These are phyloP conservation scores for Pyrenophora seminiperda DNA, from an alignment of 2,329 filamentous ascomycete genomes.

Conservation along the genomic window DNA sequence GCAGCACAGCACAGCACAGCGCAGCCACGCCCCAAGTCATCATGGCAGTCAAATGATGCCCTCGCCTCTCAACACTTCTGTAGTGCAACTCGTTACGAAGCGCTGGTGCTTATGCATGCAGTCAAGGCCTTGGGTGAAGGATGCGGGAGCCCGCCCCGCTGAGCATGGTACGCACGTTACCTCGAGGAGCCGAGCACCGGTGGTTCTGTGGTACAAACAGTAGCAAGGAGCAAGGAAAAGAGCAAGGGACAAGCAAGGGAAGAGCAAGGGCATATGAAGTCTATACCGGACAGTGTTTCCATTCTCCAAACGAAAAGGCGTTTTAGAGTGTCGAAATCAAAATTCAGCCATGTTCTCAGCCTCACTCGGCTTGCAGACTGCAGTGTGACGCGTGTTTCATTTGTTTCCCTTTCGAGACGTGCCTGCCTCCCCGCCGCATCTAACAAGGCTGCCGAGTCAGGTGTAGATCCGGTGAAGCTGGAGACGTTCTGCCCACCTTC, in stretches of 20 bases:
- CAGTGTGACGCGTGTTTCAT: slow-evolving; percentile 12
- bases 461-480: slow-evolving; percentile 9
- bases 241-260: too few relatives aligned
- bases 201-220: too few relatives aligned
- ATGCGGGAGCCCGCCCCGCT: slow-evolving; percentile 4
- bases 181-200: background rate
- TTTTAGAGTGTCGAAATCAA: background rate
- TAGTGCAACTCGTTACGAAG: slow-evolving; percentile 1
- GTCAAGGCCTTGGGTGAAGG: background rate
- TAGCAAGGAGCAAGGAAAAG: too few relatives aligned
- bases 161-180: background rate
- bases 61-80: background rate
- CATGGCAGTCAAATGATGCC: background rate
- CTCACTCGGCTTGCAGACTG: slow-evolving; percentile 1
- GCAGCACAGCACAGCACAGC: background rate
- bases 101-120: slow-evolving; percentile 4
- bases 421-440: background rate
- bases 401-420: background rate
- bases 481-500: background rate
- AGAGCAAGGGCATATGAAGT: too few relatives aligned
- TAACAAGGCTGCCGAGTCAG: slow-evolving; percentile 5
- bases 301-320: background rate
- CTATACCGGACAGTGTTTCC: too few relatives aligned
- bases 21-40: background rate
- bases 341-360: background rate